Conservation (phyloP, 2,329 filamentous ascomycete species). For the Seiridium cupressi region DNA sequence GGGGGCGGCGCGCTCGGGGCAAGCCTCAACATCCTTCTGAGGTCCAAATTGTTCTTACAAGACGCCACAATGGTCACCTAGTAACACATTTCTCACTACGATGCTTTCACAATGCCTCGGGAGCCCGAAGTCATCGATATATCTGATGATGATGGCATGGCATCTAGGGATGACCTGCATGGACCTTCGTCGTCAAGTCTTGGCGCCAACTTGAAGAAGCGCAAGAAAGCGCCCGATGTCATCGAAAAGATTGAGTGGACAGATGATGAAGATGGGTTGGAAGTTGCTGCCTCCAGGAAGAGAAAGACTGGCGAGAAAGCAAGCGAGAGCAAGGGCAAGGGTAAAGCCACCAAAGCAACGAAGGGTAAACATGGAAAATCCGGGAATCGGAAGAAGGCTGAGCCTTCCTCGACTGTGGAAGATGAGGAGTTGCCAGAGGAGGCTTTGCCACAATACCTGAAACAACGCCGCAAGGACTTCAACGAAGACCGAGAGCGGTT, state of each 20-base stretch:
- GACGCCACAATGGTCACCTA: background rate
- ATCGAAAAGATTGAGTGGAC: conserved; percentile 21
- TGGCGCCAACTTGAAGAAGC: conserved; percentile 14
- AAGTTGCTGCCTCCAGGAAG: conserved; percentile 18
- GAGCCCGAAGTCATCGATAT: background rate
- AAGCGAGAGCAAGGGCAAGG: conserved; percentile 18
- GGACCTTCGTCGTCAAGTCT: background rate
- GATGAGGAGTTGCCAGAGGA: conserved; percentile 46
- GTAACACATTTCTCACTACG: background rate
- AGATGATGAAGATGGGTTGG: conserved; percentile 21
- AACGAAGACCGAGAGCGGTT: conserved; percentile 59
- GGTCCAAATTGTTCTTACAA: background rate
- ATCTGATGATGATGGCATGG: background rate
- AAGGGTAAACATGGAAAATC: conserved; percentile 10
- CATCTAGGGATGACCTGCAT: background rate
- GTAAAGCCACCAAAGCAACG: conserved; percentile 9
- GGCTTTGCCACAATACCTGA: conserved; percentile 71
- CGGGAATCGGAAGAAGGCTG: conserved; percentile 20
- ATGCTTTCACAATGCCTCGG: background rate
- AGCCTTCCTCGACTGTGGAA: conserved; percentile 33
- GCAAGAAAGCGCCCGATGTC: conserved; percentile 15
- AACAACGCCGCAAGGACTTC: conserved; percentile 56
- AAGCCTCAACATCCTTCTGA: no score
- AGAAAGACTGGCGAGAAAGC: conserved; percentile 15
- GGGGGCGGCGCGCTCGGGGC: background rate